Evolutionary conservation across 495 filamentous ascomycete species (phyloP).

Genomic region (Aspergillus cavernicola): DNA sequence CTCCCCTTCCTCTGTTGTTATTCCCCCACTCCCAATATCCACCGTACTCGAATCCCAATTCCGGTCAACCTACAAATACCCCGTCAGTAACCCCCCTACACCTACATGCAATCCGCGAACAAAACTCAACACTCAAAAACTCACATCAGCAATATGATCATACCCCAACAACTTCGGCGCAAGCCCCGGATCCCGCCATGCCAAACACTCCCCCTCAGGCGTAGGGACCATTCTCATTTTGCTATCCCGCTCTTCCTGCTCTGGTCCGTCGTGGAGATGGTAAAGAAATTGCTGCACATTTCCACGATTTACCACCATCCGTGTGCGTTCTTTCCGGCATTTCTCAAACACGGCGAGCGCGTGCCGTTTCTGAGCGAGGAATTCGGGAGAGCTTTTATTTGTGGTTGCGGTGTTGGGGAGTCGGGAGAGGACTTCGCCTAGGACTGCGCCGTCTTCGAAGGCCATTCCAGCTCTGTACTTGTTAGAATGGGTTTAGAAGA

Average conservation of each 20-base stretch:
- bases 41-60: no score
- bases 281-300: constrained; percentile 49
- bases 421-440: constrained; percentile 44
- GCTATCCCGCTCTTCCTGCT: constrained; percentile 45
- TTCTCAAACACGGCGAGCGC: constrained; percentile 43
- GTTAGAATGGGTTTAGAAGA: background rate
- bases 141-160: constrained; percentile 39
- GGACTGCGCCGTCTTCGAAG: constrained; percentile 49
- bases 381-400: constrained; percentile 24
- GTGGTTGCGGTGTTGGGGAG: constrained; percentile 24
- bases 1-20: no score
- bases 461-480: constrained; percentile 40
- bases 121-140: constrained; percentile 1
- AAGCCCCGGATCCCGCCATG: constrained; percentile 43
- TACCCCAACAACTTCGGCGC: constrained; percentile 43
- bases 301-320: constrained; percentile 42
- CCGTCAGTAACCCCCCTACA: no score
- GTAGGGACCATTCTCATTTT: constrained; percentile 44
- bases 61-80: no score
- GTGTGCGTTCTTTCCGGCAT: constrained; percentile 43
- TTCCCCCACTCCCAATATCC: no score
- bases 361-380: constrained; percentile 27
- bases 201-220: constrained; percentile 41
- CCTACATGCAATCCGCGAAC: no score
- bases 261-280: constrained; percentile 47